Evolutionary conservation across 495 filamentous ascomycete species (phyloP), one percentile per base, ranked within the genome.

Genomic region (Hypoxylon crocopeplum): DNA sequence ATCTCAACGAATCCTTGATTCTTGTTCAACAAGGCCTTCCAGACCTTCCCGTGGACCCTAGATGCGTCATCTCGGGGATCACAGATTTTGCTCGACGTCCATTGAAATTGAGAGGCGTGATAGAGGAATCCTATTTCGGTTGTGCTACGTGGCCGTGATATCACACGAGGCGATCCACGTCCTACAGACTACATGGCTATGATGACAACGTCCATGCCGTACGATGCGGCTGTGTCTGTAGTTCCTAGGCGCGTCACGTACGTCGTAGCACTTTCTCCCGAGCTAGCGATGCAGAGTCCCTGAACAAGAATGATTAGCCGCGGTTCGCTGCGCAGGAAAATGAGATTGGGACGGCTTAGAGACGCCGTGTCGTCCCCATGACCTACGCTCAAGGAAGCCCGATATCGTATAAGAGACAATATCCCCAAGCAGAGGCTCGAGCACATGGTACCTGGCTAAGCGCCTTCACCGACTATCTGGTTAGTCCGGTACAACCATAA

Each of bases 401-500:
- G n/a, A n/a, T n/a, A n/a, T n/a, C 24, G 24, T 27, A 8, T 30
- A 37, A 41, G 25, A 40, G 20, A 27, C 21, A 24, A 45, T 21
- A 24, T 33, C 37, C 29, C 29, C 37, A 25, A 47, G 33, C 15
- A 52, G 47, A 48, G 11, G 20, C 44, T 29, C 16, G 37, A 44
- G 25, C n/a, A 55, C 25, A 39, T 30, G 32, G 32, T 36, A 60
- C 40, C 40, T 59, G 48, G 24, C 13, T 37, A 37, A 37, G 47
- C 50, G 49, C 38, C 16, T 34, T 38, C 33, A 56, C 60, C 60
- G 22, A 8, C 25, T 5, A 11, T 50, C 13, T 51, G 32, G 20
- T 36, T 17, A 30, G 45, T 47, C 40, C 36, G 61, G 61, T 64
- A 56, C 55, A n/a, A 57, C 61, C 54, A 44, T 44, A 52, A 30